A percentile compares a stretch with the other conserved stretches of the same genome.
Conservation (phyloP, 1,284 basidiomycete species). For the Ganoderma multipileum region DNA sequence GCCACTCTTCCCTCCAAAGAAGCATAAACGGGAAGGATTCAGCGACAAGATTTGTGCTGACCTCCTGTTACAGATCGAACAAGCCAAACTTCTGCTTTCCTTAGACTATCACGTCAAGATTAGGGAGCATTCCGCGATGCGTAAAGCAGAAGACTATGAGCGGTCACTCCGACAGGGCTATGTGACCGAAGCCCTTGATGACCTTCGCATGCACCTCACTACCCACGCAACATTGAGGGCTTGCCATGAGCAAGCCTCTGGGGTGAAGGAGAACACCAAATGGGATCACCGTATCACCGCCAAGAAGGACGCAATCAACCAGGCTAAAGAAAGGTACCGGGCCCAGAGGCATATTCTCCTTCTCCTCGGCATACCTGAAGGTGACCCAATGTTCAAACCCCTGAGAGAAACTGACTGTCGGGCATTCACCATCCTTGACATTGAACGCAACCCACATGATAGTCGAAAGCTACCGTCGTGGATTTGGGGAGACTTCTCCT, state of each 20-base stretch:
- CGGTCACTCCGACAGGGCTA: not conserved
- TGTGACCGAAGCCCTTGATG: not conserved
- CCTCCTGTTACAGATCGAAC: not conserved
- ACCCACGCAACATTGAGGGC: not conserved
- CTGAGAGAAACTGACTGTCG: conserved; percentile 1
- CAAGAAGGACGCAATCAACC: not conserved
- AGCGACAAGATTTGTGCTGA: not conserved
- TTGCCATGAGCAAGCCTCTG: not conserved
- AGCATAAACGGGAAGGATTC: not conserved
- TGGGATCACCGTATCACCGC: not conserved
- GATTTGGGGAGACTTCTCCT: conserved; percentile 21
- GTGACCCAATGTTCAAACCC: not conserved
- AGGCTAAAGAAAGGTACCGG: not conserved
- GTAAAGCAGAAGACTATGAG: not conserved
- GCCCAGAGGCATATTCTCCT: not conserved
- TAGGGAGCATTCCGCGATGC: not conserved
- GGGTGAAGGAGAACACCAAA: not conserved
- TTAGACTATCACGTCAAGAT: not conserved
- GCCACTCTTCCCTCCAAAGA: not conserved
- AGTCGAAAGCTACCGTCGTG: conserved; percentile 15
- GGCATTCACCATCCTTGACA: conserved; percentile 1
- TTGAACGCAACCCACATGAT: conserved; percentile 4
- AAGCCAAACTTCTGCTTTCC: not conserved
- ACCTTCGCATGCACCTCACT: not conserved
- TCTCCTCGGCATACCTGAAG: conserved; percentile 1